These are phyloP conservation scores for Pilaira anomala DNA, from an alignment of 192 early-diverging fungal species.

Conservation along the genomic window DNA sequence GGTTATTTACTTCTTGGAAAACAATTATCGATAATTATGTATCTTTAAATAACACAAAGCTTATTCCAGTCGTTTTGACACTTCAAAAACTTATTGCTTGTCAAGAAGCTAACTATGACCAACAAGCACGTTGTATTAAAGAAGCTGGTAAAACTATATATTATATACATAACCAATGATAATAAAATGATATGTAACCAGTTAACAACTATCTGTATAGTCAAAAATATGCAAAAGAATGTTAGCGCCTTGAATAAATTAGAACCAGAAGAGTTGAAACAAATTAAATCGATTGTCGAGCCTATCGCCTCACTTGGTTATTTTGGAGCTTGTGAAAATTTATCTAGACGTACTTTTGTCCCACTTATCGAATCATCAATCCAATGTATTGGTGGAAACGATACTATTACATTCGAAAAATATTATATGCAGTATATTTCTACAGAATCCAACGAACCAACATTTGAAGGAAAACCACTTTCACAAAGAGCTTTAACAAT, in stretches of 20 bases:
- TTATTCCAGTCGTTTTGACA: background rate
- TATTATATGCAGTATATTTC: constrained; percentile 20
- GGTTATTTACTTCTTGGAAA: constrained; percentile 9
- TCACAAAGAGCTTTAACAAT: constrained; percentile 42
- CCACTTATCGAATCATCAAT: constrained; percentile 9
- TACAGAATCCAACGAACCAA: background rate
- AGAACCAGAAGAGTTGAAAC: background rate
- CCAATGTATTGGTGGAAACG: background rate
- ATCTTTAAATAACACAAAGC: background rate
- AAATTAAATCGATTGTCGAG: constrained; percentile 24
- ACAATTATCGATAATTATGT: background rate
- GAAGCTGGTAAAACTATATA: constrained; percentile 20
- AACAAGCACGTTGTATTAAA: constrained; percentile 33
- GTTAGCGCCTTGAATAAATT: constrained; percentile 2
- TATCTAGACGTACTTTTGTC: constrained; percentile 36
- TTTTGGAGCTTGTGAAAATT: constrained; percentile 31
- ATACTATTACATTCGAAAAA: background rate
- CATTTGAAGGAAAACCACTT: constrained; percentile 6
- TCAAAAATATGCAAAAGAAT: background rate
- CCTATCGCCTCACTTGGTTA: constrained; percentile 33
- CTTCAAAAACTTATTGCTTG: constrained; percentile 13
- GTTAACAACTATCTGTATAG: background rate
- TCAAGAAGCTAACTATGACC: constrained; percentile 25
- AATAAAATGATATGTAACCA: background rate
- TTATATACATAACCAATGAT: background rate